Percentiles rank a stretch among this genome's conserved stretches.
phyloP scores from a whole-genome alignment of 352 stramenopile genomes.

The Phytopythium boreale region DNA sequence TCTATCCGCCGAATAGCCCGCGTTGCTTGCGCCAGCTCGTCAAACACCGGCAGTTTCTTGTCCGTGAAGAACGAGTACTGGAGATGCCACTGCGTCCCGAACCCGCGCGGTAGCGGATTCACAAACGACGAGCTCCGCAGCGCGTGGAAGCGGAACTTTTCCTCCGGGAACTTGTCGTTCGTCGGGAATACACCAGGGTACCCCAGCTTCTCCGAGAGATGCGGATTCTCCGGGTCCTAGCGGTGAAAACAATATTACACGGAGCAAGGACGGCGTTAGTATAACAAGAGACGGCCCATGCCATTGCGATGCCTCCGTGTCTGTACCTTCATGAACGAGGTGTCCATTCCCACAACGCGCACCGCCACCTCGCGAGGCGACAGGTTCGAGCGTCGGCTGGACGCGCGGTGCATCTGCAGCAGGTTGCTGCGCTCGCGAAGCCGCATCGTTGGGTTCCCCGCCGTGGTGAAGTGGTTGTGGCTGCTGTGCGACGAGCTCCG shows the following conservation, averaged over 20 bases:
- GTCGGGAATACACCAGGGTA: slow-evolving; percentile 75
- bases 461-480: slow-evolving; percentile 41
- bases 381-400: slow-evolving; percentile 39
- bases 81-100: slow-evolving; percentile 77
- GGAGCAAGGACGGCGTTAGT: neutral
- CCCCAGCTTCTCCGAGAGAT: slow-evolving; percentile 68
- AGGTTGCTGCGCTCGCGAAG: slow-evolving; percentile 73
- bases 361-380: slow-evolving; percentile 45
- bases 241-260: too few relatives aligned
- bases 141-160: slow-evolving; percentile 79
- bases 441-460: slow-evolving; percentile 45
- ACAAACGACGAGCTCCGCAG: slow-evolving; percentile 74
- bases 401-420: slow-evolving; percentile 71
- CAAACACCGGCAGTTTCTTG: slow-evolving; percentile 71
- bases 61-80: slow-evolving; percentile 86
- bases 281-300: slow-evolving; percentile 3
- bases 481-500: slow-evolving; percentile 12
- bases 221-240: slow-evolving; percentile 62
- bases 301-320: neutral
- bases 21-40: slow-evolving; percentile 51
- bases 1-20: slow-evolving; percentile 45
- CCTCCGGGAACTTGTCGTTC: slow-evolving; percentile 68
- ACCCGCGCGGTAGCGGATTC: slow-evolving; percentile 67
- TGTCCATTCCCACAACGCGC: slow-evolving; percentile 64
- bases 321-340: slow-evolving; percentile 69